Conservation (phyloP, 768 basidiomycete genomes). For the Lactifluus echinatus region DNA sequence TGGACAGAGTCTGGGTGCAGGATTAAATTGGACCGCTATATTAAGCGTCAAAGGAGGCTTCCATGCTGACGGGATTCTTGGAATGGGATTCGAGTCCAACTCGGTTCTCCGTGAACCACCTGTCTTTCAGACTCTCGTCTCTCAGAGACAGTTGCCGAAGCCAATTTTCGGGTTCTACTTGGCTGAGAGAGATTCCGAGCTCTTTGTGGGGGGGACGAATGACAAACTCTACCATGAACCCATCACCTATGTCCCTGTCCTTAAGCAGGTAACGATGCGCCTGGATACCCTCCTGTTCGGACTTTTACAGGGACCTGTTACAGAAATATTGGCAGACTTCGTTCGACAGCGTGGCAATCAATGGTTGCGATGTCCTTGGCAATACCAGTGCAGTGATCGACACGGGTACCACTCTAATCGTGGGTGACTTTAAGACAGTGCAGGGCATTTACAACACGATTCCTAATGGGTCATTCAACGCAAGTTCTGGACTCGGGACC, state of each 20-base stretch:
- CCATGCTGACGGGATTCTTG: constrained; percentile 34
- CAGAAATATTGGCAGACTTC: constrained; percentile 14
- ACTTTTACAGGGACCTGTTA: constrained; percentile 22
- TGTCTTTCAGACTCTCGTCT: constrained; percentile 35
- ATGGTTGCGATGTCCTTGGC: constrained; percentile 13
- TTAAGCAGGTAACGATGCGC: neutral
- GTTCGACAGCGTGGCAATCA: constrained; percentile 22
- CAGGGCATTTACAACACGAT: neutral
- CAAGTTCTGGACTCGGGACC: neutral
- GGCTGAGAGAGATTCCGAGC: constrained; percentile 33
- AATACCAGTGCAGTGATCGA: constrained; percentile 23
- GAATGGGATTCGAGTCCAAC: constrained; percentile 29
- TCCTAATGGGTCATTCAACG: neutral
- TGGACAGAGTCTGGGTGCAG: constrained; percentile 37
- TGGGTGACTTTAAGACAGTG: constrained; percentile 12
- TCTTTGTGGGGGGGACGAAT: constrained; percentile 8
- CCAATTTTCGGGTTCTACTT: constrained; percentile 43
- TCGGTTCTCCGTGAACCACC: constrained; percentile 19
- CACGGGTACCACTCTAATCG: constrained; percentile 26
- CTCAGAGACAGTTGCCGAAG: constrained; percentile 27
- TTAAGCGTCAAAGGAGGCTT: constrained; percentile 21
- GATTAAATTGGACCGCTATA: constrained; percentile 32
- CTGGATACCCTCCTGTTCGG: constrained; percentile 13
- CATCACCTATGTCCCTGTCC: neutral
- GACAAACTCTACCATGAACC: neutral